Conservation (phyloP, 2,329 filamentous ascomycete species). For the Alternaria alternata region DNA sequence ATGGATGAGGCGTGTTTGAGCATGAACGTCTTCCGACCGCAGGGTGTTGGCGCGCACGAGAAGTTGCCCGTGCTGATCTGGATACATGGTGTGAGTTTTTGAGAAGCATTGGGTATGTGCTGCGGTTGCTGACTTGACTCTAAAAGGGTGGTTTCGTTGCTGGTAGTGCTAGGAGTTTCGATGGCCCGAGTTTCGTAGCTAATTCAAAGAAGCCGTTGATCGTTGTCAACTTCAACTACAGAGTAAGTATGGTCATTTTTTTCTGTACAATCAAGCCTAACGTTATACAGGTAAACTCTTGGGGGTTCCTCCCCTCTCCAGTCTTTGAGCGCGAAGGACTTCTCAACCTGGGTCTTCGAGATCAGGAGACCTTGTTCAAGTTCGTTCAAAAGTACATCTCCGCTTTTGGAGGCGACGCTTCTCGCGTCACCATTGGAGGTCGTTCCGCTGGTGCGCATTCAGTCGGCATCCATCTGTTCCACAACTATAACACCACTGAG, state of each 20-base stretch:
- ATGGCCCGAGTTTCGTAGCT: constrained; percentile 35
- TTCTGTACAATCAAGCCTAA: background rate
- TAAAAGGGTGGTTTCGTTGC: constrained; percentile 28
- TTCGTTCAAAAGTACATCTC: constrained; percentile 52
- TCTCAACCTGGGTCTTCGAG: constrained; percentile 38
- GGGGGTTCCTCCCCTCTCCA: constrained; percentile 37
- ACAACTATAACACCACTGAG: constrained; percentile 38
- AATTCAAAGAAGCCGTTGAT: constrained; percentile 34
- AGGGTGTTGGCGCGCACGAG: constrained; percentile 20
- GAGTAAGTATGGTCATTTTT: constrained; percentile 14
- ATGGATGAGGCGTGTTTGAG: constrained; percentile 37
- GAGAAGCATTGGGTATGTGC: background rate
- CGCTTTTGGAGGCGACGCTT: constrained; percentile 51
- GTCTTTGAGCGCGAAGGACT: constrained; percentile 36
- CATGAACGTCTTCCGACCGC: constrained; percentile 38
- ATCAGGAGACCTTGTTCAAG: constrained; percentile 36
- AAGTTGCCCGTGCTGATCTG: constrained; percentile 41
- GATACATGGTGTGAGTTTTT: constrained; percentile 37
- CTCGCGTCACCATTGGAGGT: constrained; percentile 49
- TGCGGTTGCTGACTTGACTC: background rate
- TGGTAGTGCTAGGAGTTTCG: constrained; percentile 36
- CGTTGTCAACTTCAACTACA: constrained; percentile 41
- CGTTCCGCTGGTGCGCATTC: constrained; percentile 48
- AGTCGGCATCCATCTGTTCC: constrained; percentile 38
- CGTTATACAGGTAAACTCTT: constrained; percentile 18